Percentiles rank a stretch among this genome's conserved stretches.
phyloP scores from a whole-genome alignment of 177 flowering plant genomes.

The Vitis hybrid region DNA sequence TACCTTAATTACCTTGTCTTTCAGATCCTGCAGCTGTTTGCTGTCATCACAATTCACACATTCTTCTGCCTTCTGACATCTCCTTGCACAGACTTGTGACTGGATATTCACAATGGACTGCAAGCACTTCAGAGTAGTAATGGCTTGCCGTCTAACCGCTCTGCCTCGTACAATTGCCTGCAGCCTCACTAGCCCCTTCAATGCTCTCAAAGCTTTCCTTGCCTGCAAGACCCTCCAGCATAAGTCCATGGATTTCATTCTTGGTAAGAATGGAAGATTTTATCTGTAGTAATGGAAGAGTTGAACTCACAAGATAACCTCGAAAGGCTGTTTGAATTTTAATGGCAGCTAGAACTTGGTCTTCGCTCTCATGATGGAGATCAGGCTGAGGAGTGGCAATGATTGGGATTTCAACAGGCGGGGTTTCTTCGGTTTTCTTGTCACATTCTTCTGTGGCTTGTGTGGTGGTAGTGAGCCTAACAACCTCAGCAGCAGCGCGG shows the following conservation, averaged over 20 bases:
- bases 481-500: slow-evolving; percentile 51
- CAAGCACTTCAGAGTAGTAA: slow-evolving; percentile 66
- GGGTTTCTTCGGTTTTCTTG: slow-evolving; percentile 11
- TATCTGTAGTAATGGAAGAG: background rate
- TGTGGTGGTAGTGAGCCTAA: slow-evolving; percentile 30
- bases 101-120: slow-evolving; percentile 80
- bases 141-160: slow-evolving; percentile 73
- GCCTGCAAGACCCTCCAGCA: slow-evolving; percentile 46
- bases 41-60: slow-evolving; percentile 16
- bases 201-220: slow-evolving; percentile 79
- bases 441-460: slow-evolving; percentile 9
- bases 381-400: background rate
- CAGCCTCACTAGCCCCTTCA: slow-evolving; percentile 83
- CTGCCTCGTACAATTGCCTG: slow-evolving; percentile 80
- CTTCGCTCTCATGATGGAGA: slow-evolving; percentile 7
- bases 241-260: background rate
- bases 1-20: slow-evolving; percentile 28
- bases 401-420: background rate
- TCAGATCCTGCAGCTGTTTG: slow-evolving; percentile 9
- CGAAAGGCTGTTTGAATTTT: slow-evolving; percentile 77
- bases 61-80: slow-evolving; percentile 29
- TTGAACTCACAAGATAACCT: slow-evolving; percentile 68
- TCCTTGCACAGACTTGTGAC: slow-evolving; percentile 55
- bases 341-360: slow-evolving; percentile 44
- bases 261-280: no score